These are phyloP conservation scores for Lasiodiplodia theobromae DNA, from an alignment of 2,329 filamentous ascomycete genomes.

Conservation along the genomic window DNA sequence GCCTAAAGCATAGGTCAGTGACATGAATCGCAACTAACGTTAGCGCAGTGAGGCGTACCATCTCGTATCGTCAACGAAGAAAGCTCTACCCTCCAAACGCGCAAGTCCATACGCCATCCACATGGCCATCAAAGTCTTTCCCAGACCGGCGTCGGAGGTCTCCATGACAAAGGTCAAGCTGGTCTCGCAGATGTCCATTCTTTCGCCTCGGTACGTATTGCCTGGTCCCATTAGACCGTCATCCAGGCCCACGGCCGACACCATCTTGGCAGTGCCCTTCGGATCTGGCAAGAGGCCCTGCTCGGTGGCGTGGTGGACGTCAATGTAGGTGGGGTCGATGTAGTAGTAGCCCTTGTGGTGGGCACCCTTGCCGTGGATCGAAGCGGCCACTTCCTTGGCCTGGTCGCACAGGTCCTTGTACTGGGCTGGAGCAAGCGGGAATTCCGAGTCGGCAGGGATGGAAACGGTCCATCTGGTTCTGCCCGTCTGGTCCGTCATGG, in stretches of 20 bases:
- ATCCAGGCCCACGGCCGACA: constrained; percentile 35
- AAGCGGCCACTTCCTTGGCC: constrained; percentile 67
- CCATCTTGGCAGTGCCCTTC: constrained; percentile 39
- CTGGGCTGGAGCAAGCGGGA: constrained; percentile 70
- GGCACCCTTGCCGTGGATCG: constrained; percentile 38
- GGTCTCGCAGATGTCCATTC: constrained; percentile 66
- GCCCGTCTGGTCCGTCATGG: constrained; percentile 70
- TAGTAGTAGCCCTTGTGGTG: constrained; percentile 65
- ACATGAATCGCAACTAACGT: not conserved
- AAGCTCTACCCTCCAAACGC: constrained; percentile 73
- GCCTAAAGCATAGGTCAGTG: constrained; percentile 50
- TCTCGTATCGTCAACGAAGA: constrained; percentile 84
- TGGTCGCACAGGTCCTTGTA: constrained; percentile 75
- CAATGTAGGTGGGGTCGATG: constrained; percentile 73
- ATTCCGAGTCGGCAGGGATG: constrained; percentile 71
- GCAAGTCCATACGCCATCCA: constrained; percentile 88
- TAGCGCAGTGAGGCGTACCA: constrained; percentile 58
- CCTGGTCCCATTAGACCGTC: constrained; percentile 30
- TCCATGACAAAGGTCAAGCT: constrained; percentile 83
- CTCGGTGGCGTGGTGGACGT: constrained; percentile 74
- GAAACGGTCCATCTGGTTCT: constrained; percentile 80
- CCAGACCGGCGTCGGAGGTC: constrained; percentile 75
- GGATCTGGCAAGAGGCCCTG: constrained; percentile 65
- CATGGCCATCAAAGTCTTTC: constrained; percentile 76
- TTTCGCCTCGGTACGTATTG: constrained; percentile 40